Percentiles rank a stretch among this genome's conserved stretches.
Evolutionary conservation across 2,329 filamentous ascomycete genomes (phyloP).

Genomic region (Fusarium humuli): DNA sequence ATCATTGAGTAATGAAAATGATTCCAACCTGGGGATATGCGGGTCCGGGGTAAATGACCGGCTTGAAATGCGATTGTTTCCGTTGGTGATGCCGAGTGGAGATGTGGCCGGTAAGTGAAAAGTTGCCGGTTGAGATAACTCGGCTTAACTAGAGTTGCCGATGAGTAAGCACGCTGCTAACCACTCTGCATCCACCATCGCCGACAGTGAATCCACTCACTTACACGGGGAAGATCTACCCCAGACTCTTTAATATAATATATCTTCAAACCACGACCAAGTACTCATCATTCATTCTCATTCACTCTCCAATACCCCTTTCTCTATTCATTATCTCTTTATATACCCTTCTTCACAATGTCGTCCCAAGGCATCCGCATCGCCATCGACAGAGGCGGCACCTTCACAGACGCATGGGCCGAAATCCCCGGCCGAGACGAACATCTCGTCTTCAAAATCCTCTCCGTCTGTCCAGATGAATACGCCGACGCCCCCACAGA

Average conservation of each 20-base stretch:
- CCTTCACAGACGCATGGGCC: constrained; percentile 47
- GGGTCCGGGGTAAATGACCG: constrained; percentile 37
- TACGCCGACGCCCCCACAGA: constrained; percentile 80
- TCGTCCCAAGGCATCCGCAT: constrained; percentile 44
- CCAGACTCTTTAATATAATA: constrained; percentile 28
- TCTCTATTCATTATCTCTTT: neutral
- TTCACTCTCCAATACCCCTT: neutral
- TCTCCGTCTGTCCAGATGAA: constrained; percentile 72
- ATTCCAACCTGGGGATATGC: constrained; percentile 16
- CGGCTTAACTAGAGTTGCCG: constrained; percentile 25
- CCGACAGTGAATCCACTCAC: constrained; percentile 9
- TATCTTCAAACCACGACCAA: constrained; percentile 18
- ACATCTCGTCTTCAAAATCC: constrained; percentile 44
- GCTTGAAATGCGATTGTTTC: neutral
- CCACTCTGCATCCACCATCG: neutral
- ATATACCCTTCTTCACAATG: constrained; percentile 17
- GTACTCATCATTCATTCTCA: neutral
- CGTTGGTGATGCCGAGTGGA: constrained; percentile 22
- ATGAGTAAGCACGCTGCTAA: constrained; percentile 13
- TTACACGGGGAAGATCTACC: constrained; percentile 7
- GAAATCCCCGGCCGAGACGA: constrained; percentile 36
- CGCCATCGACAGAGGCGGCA: constrained; percentile 47
- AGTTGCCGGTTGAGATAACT: constrained; percentile 17
- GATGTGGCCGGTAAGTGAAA: constrained; percentile 11
- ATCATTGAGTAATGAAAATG: constrained; percentile 25